phyloP scores from a whole-genome alignment of 805 yeast species.

The Pichia paraexigua region DNA sequence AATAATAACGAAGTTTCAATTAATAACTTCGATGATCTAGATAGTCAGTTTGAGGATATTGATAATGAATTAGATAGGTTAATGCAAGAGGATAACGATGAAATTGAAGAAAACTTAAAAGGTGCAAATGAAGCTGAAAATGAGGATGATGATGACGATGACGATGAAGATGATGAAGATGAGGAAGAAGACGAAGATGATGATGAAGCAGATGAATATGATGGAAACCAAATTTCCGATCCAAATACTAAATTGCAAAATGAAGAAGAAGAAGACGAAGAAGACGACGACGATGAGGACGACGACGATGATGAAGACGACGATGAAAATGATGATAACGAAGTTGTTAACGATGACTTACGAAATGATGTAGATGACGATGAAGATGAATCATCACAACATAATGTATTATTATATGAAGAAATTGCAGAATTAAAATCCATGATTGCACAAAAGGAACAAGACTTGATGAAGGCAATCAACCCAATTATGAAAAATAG shows the following conservation, averaged over 20 bases:
- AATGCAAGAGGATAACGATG: conserved; percentile 21
- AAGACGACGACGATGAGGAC: conserved; percentile 25
- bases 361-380: conserved; percentile 46
- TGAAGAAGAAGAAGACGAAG: conserved; percentile 32
- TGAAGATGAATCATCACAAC: conserved; percentile 47
- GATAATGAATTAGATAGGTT: conserved; percentile 18
- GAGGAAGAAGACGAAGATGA: conserved; percentile 38
- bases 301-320: conserved; percentile 24
- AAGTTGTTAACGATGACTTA: conserved; percentile 38
- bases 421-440: conserved; percentile 76
- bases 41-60: conserved; percentile 26
- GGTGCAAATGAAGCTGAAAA: conserved; percentile 33
- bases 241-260: conserved; percentile 34
- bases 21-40: conserved; percentile 18
- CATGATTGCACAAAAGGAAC: conserved; percentile 68
- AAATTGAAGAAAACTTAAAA: conserved; percentile 29
- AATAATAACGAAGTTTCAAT: background rate
- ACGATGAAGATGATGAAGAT: conserved; percentile 37
- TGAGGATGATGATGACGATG: conserved; percentile 38
- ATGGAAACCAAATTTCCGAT: conserved; percentile 32
- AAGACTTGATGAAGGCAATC: conserved; percentile 62
- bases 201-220: conserved; percentile 31
- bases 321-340: conserved; percentile 36
- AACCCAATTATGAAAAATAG: conserved; percentile 84
- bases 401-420: conserved; percentile 69